Evolutionary conservation across 2,329 filamentous ascomycete genomes (phyloP).

Genomic region (Beauveria varroae): DNA sequence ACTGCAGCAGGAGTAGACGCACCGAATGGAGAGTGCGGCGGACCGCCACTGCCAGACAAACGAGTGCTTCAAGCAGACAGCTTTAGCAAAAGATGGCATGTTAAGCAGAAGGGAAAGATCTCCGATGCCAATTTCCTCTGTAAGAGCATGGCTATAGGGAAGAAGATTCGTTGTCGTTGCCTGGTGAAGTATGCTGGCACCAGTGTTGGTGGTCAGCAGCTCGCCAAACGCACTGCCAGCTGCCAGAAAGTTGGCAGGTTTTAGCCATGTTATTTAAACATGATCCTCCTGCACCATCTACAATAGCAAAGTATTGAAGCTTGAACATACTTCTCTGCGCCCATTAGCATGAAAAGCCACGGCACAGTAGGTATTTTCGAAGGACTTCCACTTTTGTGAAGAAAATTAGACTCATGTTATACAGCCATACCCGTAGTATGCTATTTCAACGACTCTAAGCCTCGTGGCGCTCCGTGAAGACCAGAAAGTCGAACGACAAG

Average conservation of each 20-base stretch:
- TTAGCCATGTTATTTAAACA: background rate
- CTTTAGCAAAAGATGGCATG: background rate
- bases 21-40: background rate
- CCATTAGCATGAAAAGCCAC: too few relatives aligned
- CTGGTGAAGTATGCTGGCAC: background rate
- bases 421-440: constrained; percentile 9
- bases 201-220: background rate
- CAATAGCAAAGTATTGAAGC: too few relatives aligned
- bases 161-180: background rate
- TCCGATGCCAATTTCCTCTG: background rate
- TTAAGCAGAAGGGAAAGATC: background rate
- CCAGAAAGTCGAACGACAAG: constrained; percentile 2
- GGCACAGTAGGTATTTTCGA: background rate
- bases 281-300: too few relatives aligned
- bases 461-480: background rate
- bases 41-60: constrained; percentile 2
- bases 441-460: constrained; percentile 2
- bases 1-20: background rate
- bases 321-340: background rate
- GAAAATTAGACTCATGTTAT: background rate
- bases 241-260: background rate
- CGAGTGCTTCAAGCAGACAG: background rate
- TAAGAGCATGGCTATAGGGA: background rate
- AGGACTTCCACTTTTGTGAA: too few relatives aligned
- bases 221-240: background rate